phyloP scores from a whole-genome alignment of 2,329 filamentous ascomycete species.

The Stemphylium vesicarium region DNA sequence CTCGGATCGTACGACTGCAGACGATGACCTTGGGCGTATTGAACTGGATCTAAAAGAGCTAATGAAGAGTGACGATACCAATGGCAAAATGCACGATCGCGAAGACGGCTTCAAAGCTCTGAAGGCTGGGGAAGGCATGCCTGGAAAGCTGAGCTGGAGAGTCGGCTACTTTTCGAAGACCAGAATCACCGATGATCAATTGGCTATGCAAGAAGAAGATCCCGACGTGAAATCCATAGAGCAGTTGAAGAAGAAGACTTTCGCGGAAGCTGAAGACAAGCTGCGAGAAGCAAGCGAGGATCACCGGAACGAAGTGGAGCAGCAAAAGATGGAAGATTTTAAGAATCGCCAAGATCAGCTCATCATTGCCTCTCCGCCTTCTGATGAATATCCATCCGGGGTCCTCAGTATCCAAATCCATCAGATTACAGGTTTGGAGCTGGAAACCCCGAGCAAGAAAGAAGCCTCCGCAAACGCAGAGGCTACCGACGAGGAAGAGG shows the following conservation, averaged over 20 bases:
- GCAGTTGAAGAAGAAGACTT: constrained; percentile 65
- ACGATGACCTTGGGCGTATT: constrained; percentile 76
- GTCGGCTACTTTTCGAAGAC: constrained; percentile 75
- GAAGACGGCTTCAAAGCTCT: constrained; percentile 70
- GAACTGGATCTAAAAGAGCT: constrained; percentile 71
- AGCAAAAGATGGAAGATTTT: constrained; percentile 72
- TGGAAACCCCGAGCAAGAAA: constrained; percentile 65
- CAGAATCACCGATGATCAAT: constrained; percentile 66
- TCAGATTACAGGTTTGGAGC: constrained; percentile 72
- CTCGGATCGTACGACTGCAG: constrained; percentile 73
- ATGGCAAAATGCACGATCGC: constrained; percentile 67
- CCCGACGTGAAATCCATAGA: constrained; percentile 63
- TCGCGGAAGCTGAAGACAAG: constrained; percentile 63
- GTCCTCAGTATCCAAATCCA: constrained; percentile 75
- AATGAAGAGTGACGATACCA: constrained; percentile 65
- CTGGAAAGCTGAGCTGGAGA: constrained; percentile 71
- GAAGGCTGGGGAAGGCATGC: constrained; percentile 70
- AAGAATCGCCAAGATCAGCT: constrained; percentile 64
- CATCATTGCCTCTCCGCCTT: constrained; percentile 71
- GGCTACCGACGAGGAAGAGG: constrained; percentile 66
- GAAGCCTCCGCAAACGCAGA: constrained; percentile 55
- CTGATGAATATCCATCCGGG: constrained; percentile 66
- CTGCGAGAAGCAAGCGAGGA: constrained; percentile 68
- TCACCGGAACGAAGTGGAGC: constrained; percentile 67
- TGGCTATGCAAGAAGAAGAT: constrained; percentile 66